Evolutionary conservation across 257 asterid genomes (phyloP).

Genomic region (Petrea volubilis): DNA sequence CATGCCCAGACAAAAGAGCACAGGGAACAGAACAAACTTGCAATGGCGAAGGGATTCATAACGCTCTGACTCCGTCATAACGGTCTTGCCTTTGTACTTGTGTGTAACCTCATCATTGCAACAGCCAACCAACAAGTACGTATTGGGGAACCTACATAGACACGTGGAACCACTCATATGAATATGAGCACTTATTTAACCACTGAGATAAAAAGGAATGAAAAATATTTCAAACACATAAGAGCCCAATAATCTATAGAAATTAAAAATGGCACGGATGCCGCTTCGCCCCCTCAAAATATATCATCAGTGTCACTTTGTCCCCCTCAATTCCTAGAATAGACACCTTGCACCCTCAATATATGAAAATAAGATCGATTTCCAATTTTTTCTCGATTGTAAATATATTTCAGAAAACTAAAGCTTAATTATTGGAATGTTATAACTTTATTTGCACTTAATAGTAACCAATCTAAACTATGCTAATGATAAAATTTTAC

Average conservation of each 20-base stretch:
- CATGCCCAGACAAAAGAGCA: neutral
- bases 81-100: conserved; percentile 94
- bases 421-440: too few relatives aligned
- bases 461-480: too few relatives aligned
- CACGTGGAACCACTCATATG: neutral
- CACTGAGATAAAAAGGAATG: neutral
- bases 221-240: neutral
- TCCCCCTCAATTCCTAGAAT: too few relatives aligned
- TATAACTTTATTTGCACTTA: too few relatives aligned
- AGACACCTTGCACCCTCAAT: too few relatives aligned
- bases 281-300: too few relatives aligned
- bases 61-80: conserved; percentile 83
- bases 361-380: too few relatives aligned
- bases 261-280: too few relatives aligned
- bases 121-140: conserved; percentile 87
- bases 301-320: too few relatives aligned
- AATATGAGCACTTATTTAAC: neutral
- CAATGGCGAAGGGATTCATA: conserved; percentile 96
- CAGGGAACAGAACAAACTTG: conserved; percentile 51
- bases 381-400: too few relatives aligned
- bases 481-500: too few relatives aligned
- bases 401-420: too few relatives aligned
- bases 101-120: conserved; percentile 90
- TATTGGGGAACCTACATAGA: conserved; percentile 67
- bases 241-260: neutral